These are phyloP conservation scores for Sideroxylon spinosum DNA, from an alignment of 179 eudicot genomes.

Conservation along the genomic window DNA sequence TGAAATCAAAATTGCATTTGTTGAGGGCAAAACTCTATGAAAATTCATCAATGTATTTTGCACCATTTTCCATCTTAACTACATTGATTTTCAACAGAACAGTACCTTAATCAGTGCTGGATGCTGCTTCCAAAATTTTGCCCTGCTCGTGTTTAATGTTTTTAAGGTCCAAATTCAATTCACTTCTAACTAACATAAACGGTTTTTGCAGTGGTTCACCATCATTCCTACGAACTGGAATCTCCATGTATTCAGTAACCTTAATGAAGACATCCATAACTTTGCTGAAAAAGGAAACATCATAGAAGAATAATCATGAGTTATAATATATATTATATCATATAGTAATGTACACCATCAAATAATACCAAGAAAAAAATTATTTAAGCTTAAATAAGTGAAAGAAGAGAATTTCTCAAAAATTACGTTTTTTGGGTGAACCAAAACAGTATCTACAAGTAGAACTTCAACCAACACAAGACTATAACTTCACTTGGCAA, in stretches of 20 bases:
- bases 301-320: slow-evolving; percentile 1
- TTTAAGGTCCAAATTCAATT: slow-evolving; percentile 78
- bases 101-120: slow-evolving; percentile 81
- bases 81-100: not conserved
- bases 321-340: not conserved
- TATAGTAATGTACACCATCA: not conserved
- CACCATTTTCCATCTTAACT: not conserved
- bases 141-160: slow-evolving; percentile 89
- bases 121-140: slow-evolving; percentile 95
- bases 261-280: slow-evolving; percentile 82
- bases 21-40: not conserved
- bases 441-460: not conserved
- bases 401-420: not conserved
- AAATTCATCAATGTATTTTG: not conserved
- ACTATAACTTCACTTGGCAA: not conserved
- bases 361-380: not conserved
- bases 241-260: slow-evolving; percentile 84
- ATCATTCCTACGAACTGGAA: slow-evolving; percentile 78
- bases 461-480: not conserved
- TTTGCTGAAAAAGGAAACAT: slow-evolving; percentile 46
- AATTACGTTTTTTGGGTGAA: not conserved
- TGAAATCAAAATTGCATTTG: not conserved
- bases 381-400: not conserved
- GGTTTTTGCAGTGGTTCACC: slow-evolving; percentile 81
- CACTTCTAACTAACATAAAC: slow-evolving; percentile 73